A percentile compares a stretch with the other conserved stretches of the same genome.
These are phyloP conservation scores for Linnemannia schmuckeri DNA, from an alignment of 192 early-diverging fungal genomes.

Conservation along the genomic window DNA sequence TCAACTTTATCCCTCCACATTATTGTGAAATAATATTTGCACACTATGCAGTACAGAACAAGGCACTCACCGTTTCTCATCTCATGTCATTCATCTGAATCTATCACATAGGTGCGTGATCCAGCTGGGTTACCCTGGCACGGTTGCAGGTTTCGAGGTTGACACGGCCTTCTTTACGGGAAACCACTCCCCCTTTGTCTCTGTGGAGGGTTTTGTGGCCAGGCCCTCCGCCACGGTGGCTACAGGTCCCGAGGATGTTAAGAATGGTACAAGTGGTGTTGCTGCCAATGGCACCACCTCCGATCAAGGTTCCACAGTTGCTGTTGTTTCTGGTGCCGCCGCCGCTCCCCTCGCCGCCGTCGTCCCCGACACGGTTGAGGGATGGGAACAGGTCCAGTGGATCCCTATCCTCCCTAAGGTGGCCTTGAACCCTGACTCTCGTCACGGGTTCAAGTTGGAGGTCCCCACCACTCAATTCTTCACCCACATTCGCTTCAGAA, in stretches of 20 bases:
- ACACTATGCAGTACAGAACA: neutral
- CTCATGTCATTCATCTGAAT: neutral
- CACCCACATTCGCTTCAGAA: slow-evolving; percentile 81
- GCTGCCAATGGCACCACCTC: neutral
- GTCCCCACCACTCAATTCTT: slow-evolving; percentile 60
- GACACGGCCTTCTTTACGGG: slow-evolving; percentile 95
- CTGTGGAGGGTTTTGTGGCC: slow-evolving; percentile 75
- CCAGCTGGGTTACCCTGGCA: slow-evolving; percentile 85
- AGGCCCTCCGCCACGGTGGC: neutral
- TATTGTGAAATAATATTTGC: too few relatives aligned
- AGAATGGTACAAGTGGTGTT: slow-evolving; percentile 7
- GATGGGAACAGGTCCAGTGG: slow-evolving; percentile 31
- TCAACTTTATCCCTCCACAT: neutral
- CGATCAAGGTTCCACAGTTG: slow-evolving; percentile 6
- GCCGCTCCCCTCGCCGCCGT: neutral
- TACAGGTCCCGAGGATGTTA: neutral
- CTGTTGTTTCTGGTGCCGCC: slow-evolving; percentile 4
- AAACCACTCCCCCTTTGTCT: slow-evolving; percentile 89
- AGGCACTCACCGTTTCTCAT: neutral
- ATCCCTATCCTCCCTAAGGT: slow-evolving; percentile 76
- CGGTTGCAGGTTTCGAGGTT: slow-evolving; percentile 84
- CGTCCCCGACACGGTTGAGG: slow-evolving; percentile 13
- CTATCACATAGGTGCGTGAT: slow-evolving; percentile 68
- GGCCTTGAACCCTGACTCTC: slow-evolving; percentile 75
- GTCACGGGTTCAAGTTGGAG: slow-evolving; percentile 72